Evolutionary conservation across 352 stramenopile species (phyloP).

Genomic region (Phytopythium ostracodes): DNA sequence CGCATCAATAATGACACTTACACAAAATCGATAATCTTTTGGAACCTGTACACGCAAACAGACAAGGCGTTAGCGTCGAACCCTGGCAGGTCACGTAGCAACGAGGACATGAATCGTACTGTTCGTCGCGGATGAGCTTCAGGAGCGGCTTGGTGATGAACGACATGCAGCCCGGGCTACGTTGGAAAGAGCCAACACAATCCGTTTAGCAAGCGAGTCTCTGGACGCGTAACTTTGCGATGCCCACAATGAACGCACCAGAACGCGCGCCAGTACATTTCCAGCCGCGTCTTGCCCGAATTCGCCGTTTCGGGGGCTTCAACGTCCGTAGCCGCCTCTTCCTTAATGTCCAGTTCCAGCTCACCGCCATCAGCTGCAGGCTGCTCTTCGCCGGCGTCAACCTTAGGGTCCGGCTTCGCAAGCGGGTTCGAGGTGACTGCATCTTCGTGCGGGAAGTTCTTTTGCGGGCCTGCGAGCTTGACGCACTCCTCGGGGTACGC

Average conservation of each 20-base stretch:
- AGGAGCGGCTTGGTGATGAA: constrained; percentile 66
- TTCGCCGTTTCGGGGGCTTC: constrained; percentile 6
- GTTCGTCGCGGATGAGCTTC: constrained; percentile 50
- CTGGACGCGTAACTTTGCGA: not conserved
- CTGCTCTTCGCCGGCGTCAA: not conserved
- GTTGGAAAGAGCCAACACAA: not conserved
- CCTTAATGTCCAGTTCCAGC: constrained; percentile 31
- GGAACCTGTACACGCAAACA: constrained; percentile 39
- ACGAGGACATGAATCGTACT: constrained; percentile 21
- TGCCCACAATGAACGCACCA: constrained; percentile 37
- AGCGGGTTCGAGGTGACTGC: not conserved
- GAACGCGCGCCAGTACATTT: constrained; percentile 79
- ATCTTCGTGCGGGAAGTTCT: constrained; percentile 40
- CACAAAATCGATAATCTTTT: constrained; percentile 65
- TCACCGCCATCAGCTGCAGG: constrained; percentile 19
- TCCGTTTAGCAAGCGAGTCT: not conserved
- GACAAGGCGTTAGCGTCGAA: constrained; percentile 1
- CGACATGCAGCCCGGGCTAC: constrained; percentile 63
- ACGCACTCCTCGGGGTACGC: constrained; percentile 58
- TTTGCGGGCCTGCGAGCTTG: constrained; percentile 51
- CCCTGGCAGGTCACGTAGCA: not conserved
- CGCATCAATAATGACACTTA: constrained; percentile 1
- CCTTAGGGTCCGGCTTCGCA: constrained; percentile 5
- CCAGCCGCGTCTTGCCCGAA: constrained; percentile 50
- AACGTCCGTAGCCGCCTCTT: constrained; percentile 19